phyloP scores from a whole-genome alignment of 106 monocot genomes.

The Dioscorea zingiberensis region DNA sequence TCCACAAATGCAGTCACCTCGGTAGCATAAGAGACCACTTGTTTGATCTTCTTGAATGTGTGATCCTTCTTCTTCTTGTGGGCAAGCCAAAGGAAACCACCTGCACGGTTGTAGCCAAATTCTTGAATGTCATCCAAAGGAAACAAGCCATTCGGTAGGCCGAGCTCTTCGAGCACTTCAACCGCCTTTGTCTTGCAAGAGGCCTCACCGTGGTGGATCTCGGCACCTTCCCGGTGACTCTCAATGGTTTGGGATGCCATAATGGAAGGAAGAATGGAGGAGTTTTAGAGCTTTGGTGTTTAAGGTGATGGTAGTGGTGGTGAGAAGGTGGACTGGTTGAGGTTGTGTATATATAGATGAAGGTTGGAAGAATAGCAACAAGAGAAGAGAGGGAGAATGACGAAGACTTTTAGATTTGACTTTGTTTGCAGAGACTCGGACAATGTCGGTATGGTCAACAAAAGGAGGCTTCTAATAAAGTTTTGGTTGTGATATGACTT shows the following conservation, averaged over 20 bases:
- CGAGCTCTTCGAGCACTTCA: conserved; percentile 7
- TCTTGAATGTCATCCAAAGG: conserved; percentile 17
- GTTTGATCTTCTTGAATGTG: not conserved
- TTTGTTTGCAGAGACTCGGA: too few relatives aligned
- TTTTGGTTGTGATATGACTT: not conserved
- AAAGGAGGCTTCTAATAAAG: too few relatives aligned
- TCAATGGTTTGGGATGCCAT: not conserved
- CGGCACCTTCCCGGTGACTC: conserved; percentile 5
- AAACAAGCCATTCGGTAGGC: conserved; percentile 14
- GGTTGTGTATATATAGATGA: not conserved
- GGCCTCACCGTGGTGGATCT: not conserved
- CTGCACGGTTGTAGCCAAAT: not conserved
- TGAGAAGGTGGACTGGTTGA: not conserved
- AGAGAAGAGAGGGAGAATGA: not conserved
- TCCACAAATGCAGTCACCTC: not conserved
- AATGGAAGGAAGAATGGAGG: too few relatives aligned
- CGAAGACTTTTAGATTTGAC: not conserved
- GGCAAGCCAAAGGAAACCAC: conserved; percentile 14
- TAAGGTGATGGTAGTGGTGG: too few relatives aligned
- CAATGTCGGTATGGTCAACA: too few relatives aligned
- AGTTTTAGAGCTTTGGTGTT: too few relatives aligned
- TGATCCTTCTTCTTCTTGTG: conserved; percentile 16
- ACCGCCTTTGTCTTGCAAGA: too few relatives aligned
- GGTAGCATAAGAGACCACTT: not conserved
- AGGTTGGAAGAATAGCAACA: not conserved